Evolutionary conservation across 192 early-diverging fungal genomes (phyloP).

Genomic region (Entomortierella beljakovae): DNA sequence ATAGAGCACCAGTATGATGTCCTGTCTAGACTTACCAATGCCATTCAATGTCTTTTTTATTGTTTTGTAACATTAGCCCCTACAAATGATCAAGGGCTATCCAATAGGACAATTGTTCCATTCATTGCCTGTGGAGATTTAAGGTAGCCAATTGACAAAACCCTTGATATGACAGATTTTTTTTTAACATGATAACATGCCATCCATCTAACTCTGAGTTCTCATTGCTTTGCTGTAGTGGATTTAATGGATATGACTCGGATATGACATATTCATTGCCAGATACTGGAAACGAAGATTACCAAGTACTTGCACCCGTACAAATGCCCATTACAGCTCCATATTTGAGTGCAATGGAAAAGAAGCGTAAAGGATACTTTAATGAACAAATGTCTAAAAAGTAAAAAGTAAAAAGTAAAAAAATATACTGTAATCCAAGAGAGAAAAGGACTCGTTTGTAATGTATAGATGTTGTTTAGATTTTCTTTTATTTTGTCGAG

Average conservation of each 20-base stretch:
- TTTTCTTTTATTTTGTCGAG: too few relatives aligned
- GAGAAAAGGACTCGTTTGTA: neutral
- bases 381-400: conserved; percentile 64
- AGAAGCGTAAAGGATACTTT: conserved; percentile 81
- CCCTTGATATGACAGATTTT: too few relatives aligned
- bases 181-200: too few relatives aligned
- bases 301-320: conserved; percentile 71
- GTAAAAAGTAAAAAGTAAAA: conserved; percentile 7
- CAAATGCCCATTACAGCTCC: conserved; percentile 92
- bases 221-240: too few relatives aligned
- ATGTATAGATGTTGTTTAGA: neutral
- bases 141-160: too few relatives aligned
- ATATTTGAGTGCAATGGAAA: conserved; percentile 84
- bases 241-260: conserved; percentile 87
- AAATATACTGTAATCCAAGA: too few relatives aligned
- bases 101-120: conserved; percentile 85
- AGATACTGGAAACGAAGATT: conserved; percentile 49
- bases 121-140: conserved; percentile 94
- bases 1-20: neutral
- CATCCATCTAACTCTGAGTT: too few relatives aligned
- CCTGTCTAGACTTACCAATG: neutral
- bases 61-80: conserved; percentile 16
- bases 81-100: conserved; percentile 73
- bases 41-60: neutral
- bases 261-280: conserved; percentile 87